A percentile compares a stretch with the other conserved stretches of the same genome.
Conservation (phyloP, 768 basidiomycete species). For the Suillus americanus region DNA sequence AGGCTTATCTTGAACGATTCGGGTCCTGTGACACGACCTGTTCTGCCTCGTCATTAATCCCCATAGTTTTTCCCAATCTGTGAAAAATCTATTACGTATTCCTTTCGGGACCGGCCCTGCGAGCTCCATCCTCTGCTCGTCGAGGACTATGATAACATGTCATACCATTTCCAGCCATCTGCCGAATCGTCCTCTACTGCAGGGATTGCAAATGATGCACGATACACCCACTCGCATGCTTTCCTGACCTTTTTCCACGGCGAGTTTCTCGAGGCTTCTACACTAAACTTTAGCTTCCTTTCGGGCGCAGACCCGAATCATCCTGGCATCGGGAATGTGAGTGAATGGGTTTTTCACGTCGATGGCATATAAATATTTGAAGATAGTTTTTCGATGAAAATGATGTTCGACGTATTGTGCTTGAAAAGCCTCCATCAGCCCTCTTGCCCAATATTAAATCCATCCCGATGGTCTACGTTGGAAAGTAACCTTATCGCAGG, state of each 20-base stretch:
- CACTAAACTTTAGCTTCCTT: slow-evolving; percentile 55
- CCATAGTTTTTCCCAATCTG: too few species aligned
- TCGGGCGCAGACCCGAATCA: slow-evolving; percentile 40
- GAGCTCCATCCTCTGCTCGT: slow-evolving; percentile 52
- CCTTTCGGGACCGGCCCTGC: too few species aligned
- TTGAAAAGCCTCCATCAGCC: slow-evolving; percentile 50
- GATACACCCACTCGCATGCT: slow-evolving; percentile 52
- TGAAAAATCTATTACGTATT: too few species aligned
- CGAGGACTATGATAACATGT: slow-evolving; percentile 65
- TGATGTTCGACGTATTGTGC: slow-evolving; percentile 64
- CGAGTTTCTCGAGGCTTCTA: slow-evolving; percentile 63
- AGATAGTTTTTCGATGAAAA: slow-evolving; percentile 36
- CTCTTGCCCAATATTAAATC: slow-evolving; percentile 51
- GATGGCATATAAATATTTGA: slow-evolving; percentile 13
- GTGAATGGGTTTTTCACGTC: slow-evolving; percentile 16
- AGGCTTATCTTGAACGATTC: too few species aligned
- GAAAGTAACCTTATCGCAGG: slow-evolving; percentile 28
- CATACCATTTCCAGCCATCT: not conserved
- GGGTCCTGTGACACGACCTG: too few species aligned
- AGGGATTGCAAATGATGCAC: slow-evolving; percentile 72
- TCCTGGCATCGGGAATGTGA: slow-evolving; percentile 44
- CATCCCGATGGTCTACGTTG: slow-evolving; percentile 40
- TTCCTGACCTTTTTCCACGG: slow-evolving; percentile 64
- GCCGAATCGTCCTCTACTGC: slow-evolving; percentile 3
- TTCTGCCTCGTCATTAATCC: too few species aligned